phyloP scores from a whole-genome alignment of 805 yeast genomes.

The Candida broadrunensis region DNA sequence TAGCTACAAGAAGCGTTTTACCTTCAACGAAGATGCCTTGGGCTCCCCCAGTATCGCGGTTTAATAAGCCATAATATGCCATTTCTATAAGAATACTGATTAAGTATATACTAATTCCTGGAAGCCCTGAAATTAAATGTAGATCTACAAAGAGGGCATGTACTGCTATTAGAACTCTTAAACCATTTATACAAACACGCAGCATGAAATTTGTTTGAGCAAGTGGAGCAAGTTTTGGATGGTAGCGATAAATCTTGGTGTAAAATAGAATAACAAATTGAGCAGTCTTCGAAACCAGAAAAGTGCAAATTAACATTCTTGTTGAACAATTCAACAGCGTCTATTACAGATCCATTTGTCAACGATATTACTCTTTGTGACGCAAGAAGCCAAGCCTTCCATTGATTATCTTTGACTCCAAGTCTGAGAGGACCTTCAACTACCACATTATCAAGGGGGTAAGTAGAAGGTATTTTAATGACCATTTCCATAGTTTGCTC shows the following conservation, averaged over 20 bases:
- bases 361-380: constrained; percentile 79
- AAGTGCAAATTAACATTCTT: constrained; percentile 81
- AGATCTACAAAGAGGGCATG: constrained; percentile 92
- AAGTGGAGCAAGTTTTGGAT: constrained; percentile 80
- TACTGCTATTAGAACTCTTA: constrained; percentile 84
- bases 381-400: constrained; percentile 94
- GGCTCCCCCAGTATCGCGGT: constrained; percentile 15
- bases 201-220: constrained; percentile 92
- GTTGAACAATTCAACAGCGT: constrained; percentile 64
- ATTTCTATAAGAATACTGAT: neutral
- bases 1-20: constrained; percentile 24
- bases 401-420: constrained; percentile 87
- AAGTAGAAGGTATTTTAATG: constrained; percentile 67
- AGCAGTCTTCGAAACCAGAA: constrained; percentile 94
- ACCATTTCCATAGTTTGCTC: constrained; percentile 83
- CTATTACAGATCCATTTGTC: constrained; percentile 68
- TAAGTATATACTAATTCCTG: constrained; percentile 4
- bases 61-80: neutral
- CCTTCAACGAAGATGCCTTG: constrained; percentile 43
- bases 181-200: constrained; percentile 98
- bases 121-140: constrained; percentile 46
- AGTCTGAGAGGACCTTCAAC: constrained; percentile 77
- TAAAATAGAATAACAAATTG: constrained; percentile 89
- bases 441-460: constrained; percentile 72
- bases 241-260: constrained; percentile 92